These are phyloP conservation scores for Globomyces pollinis-pini DNA, from an alignment of 192 early-diverging fungal species.

Conservation along the genomic window DNA sequence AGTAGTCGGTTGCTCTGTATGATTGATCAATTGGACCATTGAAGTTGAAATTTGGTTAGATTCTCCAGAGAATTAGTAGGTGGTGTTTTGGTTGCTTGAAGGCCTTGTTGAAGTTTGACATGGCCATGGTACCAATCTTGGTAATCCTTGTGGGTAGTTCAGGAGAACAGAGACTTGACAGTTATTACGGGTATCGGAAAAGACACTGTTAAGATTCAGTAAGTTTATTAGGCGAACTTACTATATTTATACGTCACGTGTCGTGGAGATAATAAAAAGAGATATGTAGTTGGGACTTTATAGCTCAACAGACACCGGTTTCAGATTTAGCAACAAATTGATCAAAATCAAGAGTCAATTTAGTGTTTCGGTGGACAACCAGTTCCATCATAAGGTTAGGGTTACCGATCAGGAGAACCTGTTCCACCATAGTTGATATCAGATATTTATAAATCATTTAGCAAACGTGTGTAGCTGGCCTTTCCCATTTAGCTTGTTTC, in stretches of 20 bases:
- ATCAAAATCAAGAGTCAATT: slow-evolving; percentile 22
- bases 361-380: slow-evolving; percentile 13
- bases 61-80: neutral
- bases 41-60: neutral
- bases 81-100: neutral
- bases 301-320: too few relatives aligned
- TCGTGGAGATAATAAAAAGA: too few relatives aligned
- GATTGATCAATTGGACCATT: neutral
- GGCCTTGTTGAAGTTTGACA: neutral
- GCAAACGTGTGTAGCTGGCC: too few relatives aligned
- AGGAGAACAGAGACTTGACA: neutral
- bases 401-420: too few relatives aligned
- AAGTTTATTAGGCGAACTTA: too few relatives aligned
- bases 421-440: slow-evolving; percentile 7
- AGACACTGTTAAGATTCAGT: too few relatives aligned
- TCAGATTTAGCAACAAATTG: slow-evolving; percentile 18
- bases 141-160: neutral
- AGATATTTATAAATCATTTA: too few relatives aligned
- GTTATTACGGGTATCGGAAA: slow-evolving; percentile 16
- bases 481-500: too few relatives aligned
- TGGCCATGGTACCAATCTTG: neutral
- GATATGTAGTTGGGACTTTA: too few relatives aligned
- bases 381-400: too few relatives aligned
- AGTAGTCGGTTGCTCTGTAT: neutral
- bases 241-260: too few relatives aligned